A percentile compares a stretch with the other conserved stretches of the same genome.
phyloP scores from a whole-genome alignment of 345 rosid species.

The Salix udensis region DNA sequence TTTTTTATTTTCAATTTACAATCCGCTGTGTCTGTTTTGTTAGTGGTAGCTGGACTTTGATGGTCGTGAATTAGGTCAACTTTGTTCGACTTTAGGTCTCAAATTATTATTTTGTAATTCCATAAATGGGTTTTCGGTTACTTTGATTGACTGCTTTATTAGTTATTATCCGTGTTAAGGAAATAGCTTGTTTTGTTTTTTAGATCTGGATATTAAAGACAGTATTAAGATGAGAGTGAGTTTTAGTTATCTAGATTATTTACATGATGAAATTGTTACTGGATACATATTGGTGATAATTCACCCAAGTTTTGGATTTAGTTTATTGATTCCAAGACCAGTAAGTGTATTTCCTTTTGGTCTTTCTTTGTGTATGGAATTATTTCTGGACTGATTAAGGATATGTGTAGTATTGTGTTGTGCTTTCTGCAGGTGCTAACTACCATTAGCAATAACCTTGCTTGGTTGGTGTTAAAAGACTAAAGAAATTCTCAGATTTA shows the following conservation, averaged over 20 bases:
- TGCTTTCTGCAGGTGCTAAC: slow-evolving; percentile 12
- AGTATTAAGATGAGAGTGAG: not conserved
- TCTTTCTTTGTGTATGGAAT: not conserved
- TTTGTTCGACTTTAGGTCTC: not conserved
- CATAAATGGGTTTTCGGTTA: not conserved
- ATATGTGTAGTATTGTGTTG: not conserved
- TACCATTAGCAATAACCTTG: not conserved
- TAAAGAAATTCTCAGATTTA: not conserved
- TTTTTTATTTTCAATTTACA: not conserved
- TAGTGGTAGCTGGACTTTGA: not conserved
- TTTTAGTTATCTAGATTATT: not conserved
- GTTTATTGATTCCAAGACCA: not conserved
- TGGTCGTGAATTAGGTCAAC: not conserved
- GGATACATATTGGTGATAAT: not conserved
- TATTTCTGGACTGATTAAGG: not conserved
- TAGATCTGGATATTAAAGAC: not conserved
- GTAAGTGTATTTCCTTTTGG: not conserved
- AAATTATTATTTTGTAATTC: not conserved
- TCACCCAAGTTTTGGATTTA: not conserved
- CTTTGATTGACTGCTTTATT: not conserved
- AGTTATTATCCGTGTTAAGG: not conserved
- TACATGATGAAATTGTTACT: not conserved
- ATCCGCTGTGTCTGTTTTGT: not conserved
- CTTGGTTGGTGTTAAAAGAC: not conserved
- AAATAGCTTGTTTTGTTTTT: no score